A percentile compares a stretch with the other conserved stretches of the same genome.
Conservation (phyloP, 768 basidiomycete species). For the Suillus spraguei region DNA sequence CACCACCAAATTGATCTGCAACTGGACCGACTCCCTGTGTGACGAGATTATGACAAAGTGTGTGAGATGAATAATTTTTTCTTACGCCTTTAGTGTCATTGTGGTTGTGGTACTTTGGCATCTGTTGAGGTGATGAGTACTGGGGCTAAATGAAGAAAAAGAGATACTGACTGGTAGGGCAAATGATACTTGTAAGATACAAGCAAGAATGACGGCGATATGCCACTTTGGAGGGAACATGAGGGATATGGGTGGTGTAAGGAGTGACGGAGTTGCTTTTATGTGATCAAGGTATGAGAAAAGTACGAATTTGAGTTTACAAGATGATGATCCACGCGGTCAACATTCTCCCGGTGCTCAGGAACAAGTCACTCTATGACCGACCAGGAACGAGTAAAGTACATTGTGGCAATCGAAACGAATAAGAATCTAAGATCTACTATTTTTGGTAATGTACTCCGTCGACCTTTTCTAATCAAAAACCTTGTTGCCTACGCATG, state of each 20-base stretch:
- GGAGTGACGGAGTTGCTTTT: conserved; percentile 21
- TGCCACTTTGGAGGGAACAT: conserved; percentile 26
- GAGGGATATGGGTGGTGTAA: conserved; percentile 8
- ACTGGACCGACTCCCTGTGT: conserved; percentile 18
- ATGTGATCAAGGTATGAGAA: conserved; percentile 27
- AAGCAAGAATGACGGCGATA: conserved; percentile 24
- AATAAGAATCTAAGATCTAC: too few relatives aligned
- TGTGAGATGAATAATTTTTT: background rate
- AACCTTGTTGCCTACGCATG: too few relatives aligned
- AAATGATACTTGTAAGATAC: conserved; percentile 24
- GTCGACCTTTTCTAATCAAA: too few relatives aligned
- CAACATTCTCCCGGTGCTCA: conserved; percentile 20
- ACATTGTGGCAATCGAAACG: too few relatives aligned
- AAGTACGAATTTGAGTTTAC: conserved; percentile 12
- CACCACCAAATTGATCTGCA: conserved; percentile 22
- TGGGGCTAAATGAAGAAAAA: background rate
- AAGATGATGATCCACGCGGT: conserved; percentile 17
- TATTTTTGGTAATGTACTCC: too few relatives aligned
- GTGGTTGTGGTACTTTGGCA: conserved; percentile 3
- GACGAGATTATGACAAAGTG: conserved; percentile 11
- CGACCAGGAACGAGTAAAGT: conserved; percentile 28
- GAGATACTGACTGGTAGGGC: conserved; percentile 23
- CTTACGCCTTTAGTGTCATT: conserved; percentile 15
- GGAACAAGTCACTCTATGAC: conserved; percentile 27
- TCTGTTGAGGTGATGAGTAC: conserved; percentile 17